Conservation (phyloP, 495 filamentous ascomycete genomes). For the Hypoxylon crocopeplum region DNA sequence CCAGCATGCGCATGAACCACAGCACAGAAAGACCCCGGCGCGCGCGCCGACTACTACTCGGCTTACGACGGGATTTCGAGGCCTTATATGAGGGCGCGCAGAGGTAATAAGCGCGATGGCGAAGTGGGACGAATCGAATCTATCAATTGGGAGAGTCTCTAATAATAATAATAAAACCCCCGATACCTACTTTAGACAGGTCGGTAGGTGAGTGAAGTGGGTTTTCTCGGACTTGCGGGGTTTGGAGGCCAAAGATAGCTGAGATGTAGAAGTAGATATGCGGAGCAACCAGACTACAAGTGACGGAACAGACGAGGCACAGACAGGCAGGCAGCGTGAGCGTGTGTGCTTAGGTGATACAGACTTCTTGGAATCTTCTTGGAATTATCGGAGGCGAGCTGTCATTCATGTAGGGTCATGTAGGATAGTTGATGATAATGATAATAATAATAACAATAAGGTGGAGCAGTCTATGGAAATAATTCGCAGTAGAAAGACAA, state of each 20-base stretch:
- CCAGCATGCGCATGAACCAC: constrained; percentile 22
- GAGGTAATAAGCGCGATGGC: constrained; percentile 14
- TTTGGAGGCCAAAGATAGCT: constrained; percentile 27
- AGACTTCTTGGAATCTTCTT: constrained; percentile 6
- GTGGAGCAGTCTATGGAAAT: no score
- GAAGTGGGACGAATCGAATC: constrained; percentile 29
- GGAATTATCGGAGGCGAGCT: no score
- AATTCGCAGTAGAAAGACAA: no score
- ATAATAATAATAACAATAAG: no score
- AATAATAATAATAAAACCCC: constrained; percentile 32
- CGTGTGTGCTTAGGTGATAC: constrained; percentile 7
- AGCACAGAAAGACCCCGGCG: constrained; percentile 4
- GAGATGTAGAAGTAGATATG: constrained; percentile 18
- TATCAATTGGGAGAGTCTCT: constrained; percentile 30
- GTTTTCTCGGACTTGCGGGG: constrained; percentile 38
- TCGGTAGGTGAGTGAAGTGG: constrained; percentile 23
- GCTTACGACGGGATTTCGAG: constrained; percentile 45
- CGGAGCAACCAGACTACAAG: neutral
- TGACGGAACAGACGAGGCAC: constrained; percentile 15
- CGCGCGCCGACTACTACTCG: constrained; percentile 36
- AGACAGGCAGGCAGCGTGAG: neutral
- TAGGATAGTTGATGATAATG: no score
- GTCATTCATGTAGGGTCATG: no score
- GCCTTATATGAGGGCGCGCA: constrained; percentile 33
- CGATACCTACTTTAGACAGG: constrained; percentile 24